phyloP scores from a whole-genome alignment of 805 yeast genomes.

The Myxozyma lipomycoides region DNA sequence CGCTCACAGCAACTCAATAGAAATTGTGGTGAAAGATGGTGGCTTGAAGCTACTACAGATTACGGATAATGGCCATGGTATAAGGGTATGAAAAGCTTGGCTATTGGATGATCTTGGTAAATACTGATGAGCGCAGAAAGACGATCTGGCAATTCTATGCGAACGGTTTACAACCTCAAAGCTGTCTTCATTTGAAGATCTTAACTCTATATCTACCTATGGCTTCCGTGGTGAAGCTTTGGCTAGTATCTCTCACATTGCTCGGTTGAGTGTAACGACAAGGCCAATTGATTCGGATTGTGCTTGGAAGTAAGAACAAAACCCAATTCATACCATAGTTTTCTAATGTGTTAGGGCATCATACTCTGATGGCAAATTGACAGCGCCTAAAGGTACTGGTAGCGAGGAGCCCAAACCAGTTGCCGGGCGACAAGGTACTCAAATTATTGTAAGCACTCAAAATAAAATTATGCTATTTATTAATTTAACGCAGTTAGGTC shows the following conservation, averaged over 20 bases:
- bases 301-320: conserved; percentile 56
- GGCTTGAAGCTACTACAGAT: conserved; percentile 83
- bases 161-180: conserved; percentile 92
- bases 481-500: conserved; percentile 39
- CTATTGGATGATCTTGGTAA: not conserved
- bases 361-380: conserved; percentile 64
- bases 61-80: conserved; percentile 86
- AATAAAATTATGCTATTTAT: not conserved
- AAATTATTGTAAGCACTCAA: conserved; percentile 42
- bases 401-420: conserved; percentile 56
- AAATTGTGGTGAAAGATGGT: conserved; percentile 82
- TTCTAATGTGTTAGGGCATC: conserved; percentile 38
- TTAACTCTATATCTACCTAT: conserved; percentile 65
- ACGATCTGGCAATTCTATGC: conserved; percentile 76
- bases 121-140: conserved; percentile 37
- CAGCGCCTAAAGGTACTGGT: conserved; percentile 42
- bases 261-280: conserved; percentile 76
- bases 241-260: conserved; percentile 87
- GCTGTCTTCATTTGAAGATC: conserved; percentile 67
- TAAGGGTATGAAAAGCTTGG: conserved; percentile 36
- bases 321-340: not conserved
- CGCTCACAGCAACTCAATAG: conserved; percentile 71
- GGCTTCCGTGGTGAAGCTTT: conserved; percentile 97
- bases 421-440: conserved; percentile 89
- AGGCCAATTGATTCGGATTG: conserved; percentile 56